Evolutionary conservation across 495 filamentous ascomycete genomes (phyloP).

Genomic region (Tuber microsphaerosporum): DNA sequence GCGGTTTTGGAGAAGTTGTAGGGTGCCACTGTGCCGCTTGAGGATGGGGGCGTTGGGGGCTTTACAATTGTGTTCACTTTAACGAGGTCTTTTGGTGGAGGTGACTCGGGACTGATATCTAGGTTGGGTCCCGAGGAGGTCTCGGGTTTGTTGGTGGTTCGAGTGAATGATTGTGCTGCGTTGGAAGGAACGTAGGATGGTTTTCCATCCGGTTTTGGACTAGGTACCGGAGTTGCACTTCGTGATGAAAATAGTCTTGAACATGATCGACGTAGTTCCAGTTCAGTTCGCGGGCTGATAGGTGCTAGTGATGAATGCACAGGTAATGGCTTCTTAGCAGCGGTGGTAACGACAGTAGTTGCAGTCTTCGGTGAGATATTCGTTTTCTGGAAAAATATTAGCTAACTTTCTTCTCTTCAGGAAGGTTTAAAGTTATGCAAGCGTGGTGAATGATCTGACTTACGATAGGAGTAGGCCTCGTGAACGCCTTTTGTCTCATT

Average conservation of each 20-base stretch:
- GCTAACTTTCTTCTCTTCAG: not conserved
- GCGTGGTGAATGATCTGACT: not conserved
- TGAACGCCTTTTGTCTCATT: constrained; percentile 36
- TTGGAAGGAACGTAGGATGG: constrained; percentile 19
- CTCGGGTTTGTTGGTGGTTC: not conserved
- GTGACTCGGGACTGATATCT: constrained; percentile 8
- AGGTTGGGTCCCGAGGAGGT: not conserved
- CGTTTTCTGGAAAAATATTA: constrained; percentile 25
- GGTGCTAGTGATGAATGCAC: constrained; percentile 21
- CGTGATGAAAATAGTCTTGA: constrained; percentile 14
- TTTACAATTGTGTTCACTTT: not conserved
- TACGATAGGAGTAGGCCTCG: constrained; percentile 29
- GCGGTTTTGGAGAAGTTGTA: constrained; percentile 26
- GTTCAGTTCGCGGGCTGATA: constrained; percentile 31
- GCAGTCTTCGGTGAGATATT: constrained; percentile 28
- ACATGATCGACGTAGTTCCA: constrained; percentile 31
- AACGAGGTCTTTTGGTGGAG: constrained; percentile 6
- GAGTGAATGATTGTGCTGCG: constrained; percentile 14
- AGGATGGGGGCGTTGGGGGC: constrained; percentile 23
- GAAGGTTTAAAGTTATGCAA: not conserved
- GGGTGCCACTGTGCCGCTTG: not conserved
- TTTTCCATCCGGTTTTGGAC: constrained; percentile 6
- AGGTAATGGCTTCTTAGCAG: constrained; percentile 15
- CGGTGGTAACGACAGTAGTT: not conserved
- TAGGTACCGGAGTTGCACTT: constrained; percentile 7